phyloP scores from a whole-genome alignment of 345 rosid species.

The Heritiera fomes region DNA sequence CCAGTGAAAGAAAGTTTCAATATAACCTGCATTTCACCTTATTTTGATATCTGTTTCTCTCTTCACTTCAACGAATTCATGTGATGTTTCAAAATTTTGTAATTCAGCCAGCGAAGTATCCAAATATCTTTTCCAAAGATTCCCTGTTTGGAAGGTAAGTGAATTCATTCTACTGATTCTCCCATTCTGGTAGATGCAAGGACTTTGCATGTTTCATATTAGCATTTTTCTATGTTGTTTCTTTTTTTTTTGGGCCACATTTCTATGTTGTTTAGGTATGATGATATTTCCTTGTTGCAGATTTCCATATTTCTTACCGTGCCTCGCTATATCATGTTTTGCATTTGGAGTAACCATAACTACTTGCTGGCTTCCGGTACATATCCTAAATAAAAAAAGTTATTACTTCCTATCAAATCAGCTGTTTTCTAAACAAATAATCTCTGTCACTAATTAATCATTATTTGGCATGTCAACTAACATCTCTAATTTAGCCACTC shows the following conservation, averaged over 20 bases:
- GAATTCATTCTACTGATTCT: not conserved
- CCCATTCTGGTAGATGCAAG: not conserved
- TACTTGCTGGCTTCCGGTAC: slow-evolving; percentile 76
- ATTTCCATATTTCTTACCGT: slow-evolving; percentile 83
- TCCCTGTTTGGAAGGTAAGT: slow-evolving; percentile 72
- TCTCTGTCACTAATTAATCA: not conserved
- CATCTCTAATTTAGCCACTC: not conserved
- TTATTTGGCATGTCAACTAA: not conserved
- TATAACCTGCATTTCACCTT: not conserved
- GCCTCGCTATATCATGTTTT: slow-evolving; percentile 55
- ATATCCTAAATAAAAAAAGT: not conserved
- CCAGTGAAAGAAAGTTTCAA: not conserved
- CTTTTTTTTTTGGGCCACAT: no score
- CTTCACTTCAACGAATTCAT: not conserved
- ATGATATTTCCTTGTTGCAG: slow-evolving; percentile 40
- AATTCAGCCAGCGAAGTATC: slow-evolving; percentile 84
- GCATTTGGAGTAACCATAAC: slow-evolving; percentile 59
- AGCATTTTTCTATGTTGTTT: no score
- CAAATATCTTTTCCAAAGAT: slow-evolving; percentile 59
- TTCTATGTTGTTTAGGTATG: not conserved
- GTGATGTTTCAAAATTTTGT: slow-evolving; percentile 16
- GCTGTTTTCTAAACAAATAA: not conserved
- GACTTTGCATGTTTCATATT: not conserved
- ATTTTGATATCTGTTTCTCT: not conserved
- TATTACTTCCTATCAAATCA: not conserved